phyloP scores from a whole-genome alignment of 768 basidiomycete genomes.

The Termitomyces sp. region DNA sequence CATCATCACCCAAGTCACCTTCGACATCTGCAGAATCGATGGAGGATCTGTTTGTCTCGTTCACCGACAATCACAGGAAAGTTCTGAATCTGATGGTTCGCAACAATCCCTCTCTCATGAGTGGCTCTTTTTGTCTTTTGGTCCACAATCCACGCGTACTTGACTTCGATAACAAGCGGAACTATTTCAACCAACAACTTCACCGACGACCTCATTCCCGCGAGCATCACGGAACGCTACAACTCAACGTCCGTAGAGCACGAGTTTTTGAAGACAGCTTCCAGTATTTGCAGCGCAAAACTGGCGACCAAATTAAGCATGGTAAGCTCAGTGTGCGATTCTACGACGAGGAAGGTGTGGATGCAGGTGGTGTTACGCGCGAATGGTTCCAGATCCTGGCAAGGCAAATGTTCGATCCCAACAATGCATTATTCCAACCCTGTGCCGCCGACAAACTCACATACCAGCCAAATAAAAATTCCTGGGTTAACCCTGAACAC shows the following conservation, averaged over 20 bases:
- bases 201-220: conserved; percentile 76
- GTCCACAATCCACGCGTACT: conserved; percentile 95
- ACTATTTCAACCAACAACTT: conserved; percentile 89
- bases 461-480: conserved; percentile 94
- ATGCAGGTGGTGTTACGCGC: conserved; percentile 95
- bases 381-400: conserved; percentile 99
- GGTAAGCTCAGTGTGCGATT: conserved; percentile 96
- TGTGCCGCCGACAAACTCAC: conserved; percentile 93
- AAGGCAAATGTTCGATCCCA: conserved; percentile 98
- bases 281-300: conserved; percentile 82
- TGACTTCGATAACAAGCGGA: conserved; percentile 99
- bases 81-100: conserved; percentile 96
- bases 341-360: conserved; percentile 96
- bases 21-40: conserved; percentile 67
- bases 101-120: conserved; percentile 96
- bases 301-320: conserved; percentile 94
- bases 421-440: conserved; percentile 97
- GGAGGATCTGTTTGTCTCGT: conserved; percentile 88
- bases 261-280: conserved; percentile 98
- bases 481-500: conserved; percentile 93
- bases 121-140: conserved; percentile 93
- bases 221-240: conserved; percentile 78
- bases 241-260: conserved; percentile 83
- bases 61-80: conserved; percentile 91
- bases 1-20: conserved; percentile 65